Evolutionary conservation across 164 flowering plant species (phyloP), one percentile per base, ranked within the genome.

Genomic region (Aristolochia californica): DNA sequence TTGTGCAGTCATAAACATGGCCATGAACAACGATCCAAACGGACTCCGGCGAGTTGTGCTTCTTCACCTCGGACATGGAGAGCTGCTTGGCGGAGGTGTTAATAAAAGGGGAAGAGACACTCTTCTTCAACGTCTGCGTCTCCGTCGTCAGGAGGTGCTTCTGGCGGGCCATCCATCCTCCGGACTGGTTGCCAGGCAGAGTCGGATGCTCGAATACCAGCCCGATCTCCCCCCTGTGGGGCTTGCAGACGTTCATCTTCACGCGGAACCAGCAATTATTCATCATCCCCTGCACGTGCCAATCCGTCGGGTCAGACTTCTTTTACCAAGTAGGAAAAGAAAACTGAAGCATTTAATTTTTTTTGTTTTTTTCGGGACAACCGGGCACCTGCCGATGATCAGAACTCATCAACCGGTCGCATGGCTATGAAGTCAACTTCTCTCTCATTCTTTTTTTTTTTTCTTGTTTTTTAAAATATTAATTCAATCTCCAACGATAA

Each of bases 181-280:
- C 95, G 20, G 91, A 60, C 18, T 82, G 85, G 85, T 85, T 91
- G 1, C 83, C 98, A 0, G 96, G 87, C 27, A 65, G 74, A 0
- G 91, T 86, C 34, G 98, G 98, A 76, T 91, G 96, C 76, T 88
- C 91, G 76, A 91, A 91, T 13, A 83, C 78, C 55, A 91, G 75
- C 12, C 96, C 93, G 24, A 86, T 77, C 69, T 91, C 98, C 8
- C 95, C 95, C 57, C 68, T 75, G 76, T 76, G 79, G 1, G 80
- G 83, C 70, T 75, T 86, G 81, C 91, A 86, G 65, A 82, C 73
- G 54, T 78, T 82, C 26, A 76, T 78, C 60, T 80, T 91, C 40
- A 91, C 91, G 21, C 85, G 71, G 75, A 88, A 91, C 98, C 98
- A 91, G 66, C 96, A 91, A 57, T 91, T 91, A 77, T 91, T 91